Conservation (phyloP, 805 yeast species). For the Komagataella mondaviorum region DNA sequence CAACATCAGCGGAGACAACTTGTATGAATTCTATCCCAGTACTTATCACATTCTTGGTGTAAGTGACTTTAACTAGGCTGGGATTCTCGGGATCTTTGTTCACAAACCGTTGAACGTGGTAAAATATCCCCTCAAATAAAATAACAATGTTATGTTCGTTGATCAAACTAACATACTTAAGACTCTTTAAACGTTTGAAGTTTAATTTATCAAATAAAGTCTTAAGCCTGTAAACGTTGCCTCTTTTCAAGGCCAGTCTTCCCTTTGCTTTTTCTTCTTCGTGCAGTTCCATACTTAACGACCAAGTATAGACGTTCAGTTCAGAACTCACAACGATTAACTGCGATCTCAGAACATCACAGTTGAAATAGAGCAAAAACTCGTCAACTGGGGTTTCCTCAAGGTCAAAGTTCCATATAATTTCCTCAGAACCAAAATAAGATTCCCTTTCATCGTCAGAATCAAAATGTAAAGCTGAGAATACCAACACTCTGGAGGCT, state of each 20-base stretch:
- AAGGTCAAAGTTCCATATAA: slow-evolving; percentile 21
- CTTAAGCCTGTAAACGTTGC: slow-evolving; percentile 8
- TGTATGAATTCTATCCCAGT: slow-evolving; percentile 14
- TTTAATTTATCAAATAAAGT: not conserved
- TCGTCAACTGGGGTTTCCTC: slow-evolving; percentile 13
- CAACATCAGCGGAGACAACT: slow-evolving; percentile 4
- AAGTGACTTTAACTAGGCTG: slow-evolving; percentile 7
- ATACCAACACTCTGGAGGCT: slow-evolving; percentile 17
- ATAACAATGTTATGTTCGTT: not conserved
- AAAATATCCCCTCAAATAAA: not conserved
- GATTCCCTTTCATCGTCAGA: slow-evolving; percentile 2
- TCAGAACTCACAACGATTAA: slow-evolving; percentile 17
- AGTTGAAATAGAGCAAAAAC: slow-evolving; percentile 13
- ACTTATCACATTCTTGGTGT: slow-evolving; percentile 16
- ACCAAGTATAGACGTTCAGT: slow-evolving; percentile 21
- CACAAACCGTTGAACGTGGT: not conserved
- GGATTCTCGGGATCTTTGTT: not conserved
- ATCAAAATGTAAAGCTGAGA: slow-evolving; percentile 5
- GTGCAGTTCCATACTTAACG: slow-evolving; percentile 5
- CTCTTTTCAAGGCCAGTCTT: slow-evolving; percentile 9
- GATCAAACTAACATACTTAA: not conserved
- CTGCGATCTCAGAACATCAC: slow-evolving; percentile 15
- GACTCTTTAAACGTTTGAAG: not conserved
- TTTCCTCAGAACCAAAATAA: slow-evolving; percentile 13
- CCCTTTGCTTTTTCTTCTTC: not conserved